phyloP scores from a whole-genome alignment of 2,329 filamentous ascomycete species.

The Ceratocystis variospora region DNA sequence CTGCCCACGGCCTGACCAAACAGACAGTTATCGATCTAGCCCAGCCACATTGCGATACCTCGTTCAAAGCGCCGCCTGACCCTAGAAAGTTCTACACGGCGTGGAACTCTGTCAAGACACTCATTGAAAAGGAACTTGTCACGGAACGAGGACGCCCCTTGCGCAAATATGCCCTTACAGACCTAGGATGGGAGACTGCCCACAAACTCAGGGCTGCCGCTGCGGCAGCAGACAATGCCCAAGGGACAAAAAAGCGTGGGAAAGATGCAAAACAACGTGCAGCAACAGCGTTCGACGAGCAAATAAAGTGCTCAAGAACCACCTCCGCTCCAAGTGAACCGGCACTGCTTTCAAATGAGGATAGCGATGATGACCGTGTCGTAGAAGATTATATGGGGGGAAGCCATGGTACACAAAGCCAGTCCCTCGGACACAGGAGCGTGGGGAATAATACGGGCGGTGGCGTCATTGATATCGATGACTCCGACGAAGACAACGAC shows the following conservation, averaged over 20 bases:
- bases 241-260: neutral
- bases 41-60: constrained; percentile 58
- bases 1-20: constrained; percentile 48
- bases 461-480: neutral
- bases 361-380: neutral
- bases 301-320: neutral
- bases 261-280: neutral
- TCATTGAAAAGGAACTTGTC: constrained; percentile 59
- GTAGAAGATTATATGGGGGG: neutral
- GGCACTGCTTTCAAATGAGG: neutral
- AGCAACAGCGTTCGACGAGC: neutral
- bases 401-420: neutral
- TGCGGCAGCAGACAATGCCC: constrained; percentile 10
- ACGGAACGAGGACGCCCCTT: constrained; percentile 55
- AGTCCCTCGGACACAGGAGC: neutral
- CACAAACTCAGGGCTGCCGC: constrained; percentile 39
- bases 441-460: too few relatives aligned
- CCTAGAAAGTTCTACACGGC: constrained; percentile 62
- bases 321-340: neutral
- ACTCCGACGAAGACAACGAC: neutral
- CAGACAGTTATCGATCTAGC: constrained; percentile 52
- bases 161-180: constrained; percentile 56
- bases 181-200: constrained; percentile 65
- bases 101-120: constrained; percentile 70
- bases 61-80: constrained; percentile 54